Percentiles rank a stretch among this genome's conserved stretches.
Evolutionary conservation across 306 rosid species (phyloP).

Genomic region (Senna siamea): DNA sequence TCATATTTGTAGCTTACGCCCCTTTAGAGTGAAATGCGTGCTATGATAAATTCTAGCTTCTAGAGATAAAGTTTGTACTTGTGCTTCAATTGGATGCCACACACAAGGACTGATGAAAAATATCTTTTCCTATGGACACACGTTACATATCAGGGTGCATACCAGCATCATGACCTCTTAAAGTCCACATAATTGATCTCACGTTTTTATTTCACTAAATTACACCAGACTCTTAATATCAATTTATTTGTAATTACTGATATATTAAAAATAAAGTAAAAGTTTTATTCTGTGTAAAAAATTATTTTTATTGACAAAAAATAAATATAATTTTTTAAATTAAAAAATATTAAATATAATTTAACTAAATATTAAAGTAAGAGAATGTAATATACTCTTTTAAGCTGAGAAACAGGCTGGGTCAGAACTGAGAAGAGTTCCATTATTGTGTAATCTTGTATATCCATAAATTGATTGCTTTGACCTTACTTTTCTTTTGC

Average conservation of each 20-base stretch:
- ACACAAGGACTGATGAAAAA: not conserved
- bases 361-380: too few species aligned
- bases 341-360: too few species aligned
- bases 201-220: not conserved
- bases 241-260: too few species aligned
- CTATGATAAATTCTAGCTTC: slow-evolving; percentile 7
- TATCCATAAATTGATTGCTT: not conserved
- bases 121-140: not conserved
- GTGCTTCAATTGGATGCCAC: not conserved
- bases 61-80: not conserved
- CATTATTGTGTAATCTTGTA: slow-evolving; percentile 1
- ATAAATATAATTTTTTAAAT: too few species aligned
- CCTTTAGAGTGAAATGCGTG: slow-evolving; percentile 12
- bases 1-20: slow-evolving; percentile 10
- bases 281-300: too few species aligned
- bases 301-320: too few species aligned
- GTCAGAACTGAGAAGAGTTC: too few species aligned
- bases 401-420: not conserved
- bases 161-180: slow-evolving; percentile 7
- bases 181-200: slow-evolving; percentile 15
- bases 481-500: too few species aligned
- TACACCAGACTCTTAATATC: too few species aligned
- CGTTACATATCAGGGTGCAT: not conserved
- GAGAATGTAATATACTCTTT: too few species aligned
- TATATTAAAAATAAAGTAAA: too few species aligned